Conservation (phyloP, 495 filamentous ascomycete genomes). For the Lepidopterella palustris region DNA sequence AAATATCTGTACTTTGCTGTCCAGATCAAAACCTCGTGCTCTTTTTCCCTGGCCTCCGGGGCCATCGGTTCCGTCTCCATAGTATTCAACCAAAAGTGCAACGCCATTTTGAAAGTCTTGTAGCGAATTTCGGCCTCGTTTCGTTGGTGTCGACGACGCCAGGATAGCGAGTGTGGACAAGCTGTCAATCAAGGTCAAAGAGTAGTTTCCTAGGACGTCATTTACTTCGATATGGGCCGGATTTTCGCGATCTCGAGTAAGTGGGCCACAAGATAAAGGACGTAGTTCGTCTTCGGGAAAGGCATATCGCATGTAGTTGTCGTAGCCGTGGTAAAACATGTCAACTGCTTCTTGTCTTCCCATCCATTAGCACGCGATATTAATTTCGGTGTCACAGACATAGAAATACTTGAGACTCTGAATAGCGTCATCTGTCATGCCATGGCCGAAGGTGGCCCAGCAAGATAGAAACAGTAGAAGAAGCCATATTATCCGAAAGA, state of each 20-base stretch:
- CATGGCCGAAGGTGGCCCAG: slow-evolving; percentile 20
- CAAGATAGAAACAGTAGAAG: slow-evolving; percentile 16
- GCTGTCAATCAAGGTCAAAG: slow-evolving; percentile 89
- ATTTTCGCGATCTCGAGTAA: slow-evolving; percentile 74
- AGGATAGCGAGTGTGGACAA: slow-evolving; percentile 88
- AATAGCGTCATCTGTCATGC: slow-evolving; percentile 37
- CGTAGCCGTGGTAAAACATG: slow-evolving; percentile 96
- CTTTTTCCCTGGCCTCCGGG: slow-evolving; percentile 63
- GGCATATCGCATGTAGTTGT: slow-evolving; percentile 88
- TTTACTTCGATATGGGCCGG: slow-evolving; percentile 82
- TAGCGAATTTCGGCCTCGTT: slow-evolving; percentile 52
- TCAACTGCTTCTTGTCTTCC: slow-evolving; percentile 68
- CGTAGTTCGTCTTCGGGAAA: slow-evolving; percentile 97
- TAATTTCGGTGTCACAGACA: not conserved
- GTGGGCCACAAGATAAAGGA: slow-evolving; percentile 75
- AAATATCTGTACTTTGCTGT: slow-evolving; percentile 97
- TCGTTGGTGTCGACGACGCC: slow-evolving; percentile 51
- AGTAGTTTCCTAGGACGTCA: slow-evolving; percentile 95
- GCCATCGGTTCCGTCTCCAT: slow-evolving; percentile 74
- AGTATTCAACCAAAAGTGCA: slow-evolving; percentile 69
- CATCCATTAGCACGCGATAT: slow-evolving; percentile 24
- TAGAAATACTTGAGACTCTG: slow-evolving; percentile 20
- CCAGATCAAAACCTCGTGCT: slow-evolving; percentile 84
- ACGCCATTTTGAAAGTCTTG: slow-evolving; percentile 76
- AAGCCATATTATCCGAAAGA: slow-evolving; percentile 28